Percentiles rank a stretch among this genome's conserved stretches.
Evolutionary conservation across 805 yeast genomes (phyloP).

Genomic region (Starmerella cellae): DNA sequence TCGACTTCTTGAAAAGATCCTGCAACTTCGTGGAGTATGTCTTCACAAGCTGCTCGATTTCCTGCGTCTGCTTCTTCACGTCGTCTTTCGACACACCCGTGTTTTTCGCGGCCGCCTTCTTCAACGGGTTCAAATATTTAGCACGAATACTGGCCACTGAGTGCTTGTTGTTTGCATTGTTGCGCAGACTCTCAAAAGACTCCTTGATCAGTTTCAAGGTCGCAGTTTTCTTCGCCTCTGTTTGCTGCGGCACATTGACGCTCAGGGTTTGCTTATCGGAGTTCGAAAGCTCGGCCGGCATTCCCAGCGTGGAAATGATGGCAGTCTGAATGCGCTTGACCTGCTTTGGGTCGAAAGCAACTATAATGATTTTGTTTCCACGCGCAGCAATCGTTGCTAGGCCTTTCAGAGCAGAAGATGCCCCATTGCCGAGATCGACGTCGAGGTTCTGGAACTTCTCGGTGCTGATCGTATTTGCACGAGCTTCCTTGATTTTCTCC

Average conservation of each 20-base stretch:
- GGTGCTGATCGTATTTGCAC: constrained; percentile 58
- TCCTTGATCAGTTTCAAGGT: constrained; percentile 48
- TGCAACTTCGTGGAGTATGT: constrained; percentile 45
- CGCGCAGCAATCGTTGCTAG: constrained; percentile 28
- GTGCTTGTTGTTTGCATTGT: constrained; percentile 32
- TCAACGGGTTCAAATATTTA: constrained; percentile 43
- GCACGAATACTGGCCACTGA: constrained; percentile 48
- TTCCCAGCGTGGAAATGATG: constrained; percentile 51
- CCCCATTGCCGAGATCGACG: constrained; percentile 38
- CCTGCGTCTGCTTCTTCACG: constrained; percentile 37
- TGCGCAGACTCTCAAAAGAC: constrained; percentile 50
- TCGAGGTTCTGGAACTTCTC: constrained; percentile 47
- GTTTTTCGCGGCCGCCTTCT: constrained; percentile 29
- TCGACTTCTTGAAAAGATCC: constrained; percentile 38
- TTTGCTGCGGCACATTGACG: constrained; percentile 61
- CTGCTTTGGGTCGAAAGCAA: constrained; percentile 78
- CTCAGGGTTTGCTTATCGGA: constrained; percentile 58
- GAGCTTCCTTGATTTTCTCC: constrained; percentile 46
- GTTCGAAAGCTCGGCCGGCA: constrained; percentile 70
- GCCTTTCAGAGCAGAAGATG: constrained; percentile 36
- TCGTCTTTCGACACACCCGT: constrained; percentile 36
- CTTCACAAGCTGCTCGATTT: constrained; percentile 60
- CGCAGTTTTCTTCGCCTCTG: constrained; percentile 49
- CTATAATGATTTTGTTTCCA: constrained; percentile 35
- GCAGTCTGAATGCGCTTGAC: constrained; percentile 57